Evolutionary conservation across 495 filamentous ascomycete genomes (phyloP).

Genomic region (Lophium mytilinum): DNA sequence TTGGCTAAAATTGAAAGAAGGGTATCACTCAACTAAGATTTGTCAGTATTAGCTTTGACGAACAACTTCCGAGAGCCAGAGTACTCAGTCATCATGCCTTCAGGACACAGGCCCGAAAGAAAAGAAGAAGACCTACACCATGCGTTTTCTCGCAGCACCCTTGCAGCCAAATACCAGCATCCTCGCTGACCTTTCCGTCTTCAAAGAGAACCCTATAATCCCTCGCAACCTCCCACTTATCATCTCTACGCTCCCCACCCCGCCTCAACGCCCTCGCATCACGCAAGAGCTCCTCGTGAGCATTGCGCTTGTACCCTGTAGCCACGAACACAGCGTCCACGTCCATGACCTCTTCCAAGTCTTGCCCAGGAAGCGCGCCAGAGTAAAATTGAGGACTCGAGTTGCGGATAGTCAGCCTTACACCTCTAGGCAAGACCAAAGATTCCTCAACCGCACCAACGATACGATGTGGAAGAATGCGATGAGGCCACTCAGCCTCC

Average conservation of each 20-base stretch:
- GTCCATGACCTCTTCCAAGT: conserved; percentile 50
- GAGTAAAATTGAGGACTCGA: conserved; percentile 20
- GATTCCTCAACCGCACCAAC: conserved; percentile 51
- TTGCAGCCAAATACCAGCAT: conserved; percentile 82
- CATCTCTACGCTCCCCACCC: conserved; percentile 33
- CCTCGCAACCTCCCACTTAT: conserved; percentile 41
- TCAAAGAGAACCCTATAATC: conserved; percentile 70
- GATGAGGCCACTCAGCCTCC: conserved; percentile 68
- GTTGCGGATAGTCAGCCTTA: conserved; percentile 30
- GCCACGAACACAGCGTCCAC: conserved; percentile 77
- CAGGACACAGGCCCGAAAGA: background rate
- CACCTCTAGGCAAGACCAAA: conserved; percentile 22
- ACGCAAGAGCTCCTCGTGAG: conserved; percentile 69
- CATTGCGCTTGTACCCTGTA: conserved; percentile 75
- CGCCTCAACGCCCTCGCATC: conserved; percentile 56
- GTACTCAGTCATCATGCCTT: conserved; percentile 2
- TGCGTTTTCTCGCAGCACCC: conserved; percentile 91
- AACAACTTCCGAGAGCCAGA: too few relatives aligned
- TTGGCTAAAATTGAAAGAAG: conserved; percentile 69
- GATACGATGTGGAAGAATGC: conserved; percentile 60
- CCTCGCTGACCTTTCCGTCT: conserved; percentile 49
- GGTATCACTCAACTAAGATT: conserved; percentile 59
- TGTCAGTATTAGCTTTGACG: background rate
- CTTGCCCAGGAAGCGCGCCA: conserved; percentile 24
- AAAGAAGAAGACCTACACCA: conserved; percentile 52